phyloP scores from a whole-genome alignment of 116 monocot genomes.

The Trichopus zeylanicus region DNA sequence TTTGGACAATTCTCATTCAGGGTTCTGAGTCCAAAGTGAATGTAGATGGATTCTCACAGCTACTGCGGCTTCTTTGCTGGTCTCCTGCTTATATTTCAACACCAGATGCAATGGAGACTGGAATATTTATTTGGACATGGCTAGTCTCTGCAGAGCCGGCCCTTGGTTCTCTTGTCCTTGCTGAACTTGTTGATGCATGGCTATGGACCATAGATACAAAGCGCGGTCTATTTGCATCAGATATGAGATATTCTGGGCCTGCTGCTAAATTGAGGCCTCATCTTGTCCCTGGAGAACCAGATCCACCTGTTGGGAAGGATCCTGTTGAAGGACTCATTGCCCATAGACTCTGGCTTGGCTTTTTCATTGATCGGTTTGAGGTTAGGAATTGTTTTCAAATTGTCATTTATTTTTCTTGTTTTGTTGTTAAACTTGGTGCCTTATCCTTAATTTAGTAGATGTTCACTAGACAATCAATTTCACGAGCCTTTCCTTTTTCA shows the following conservation, averaged over 20 bases:
- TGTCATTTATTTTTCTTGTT: not conserved
- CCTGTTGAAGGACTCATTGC: constrained; percentile 84
- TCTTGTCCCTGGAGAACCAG: constrained; percentile 88
- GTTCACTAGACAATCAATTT: not conserved
- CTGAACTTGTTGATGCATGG: constrained; percentile 99
- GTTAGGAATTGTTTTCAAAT: constrained; percentile 25
- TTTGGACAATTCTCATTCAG: constrained; percentile 21
- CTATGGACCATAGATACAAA: constrained; percentile 99
- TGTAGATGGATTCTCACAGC: constrained; percentile 78
- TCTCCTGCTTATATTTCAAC: constrained; percentile 97
- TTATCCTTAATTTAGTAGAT: not conserved
- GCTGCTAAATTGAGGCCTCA: constrained; percentile 93
- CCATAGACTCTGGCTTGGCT: constrained; percentile 96
- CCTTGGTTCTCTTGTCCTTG: constrained; percentile 82
- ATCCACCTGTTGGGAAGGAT: constrained; percentile 62
- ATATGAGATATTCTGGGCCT: constrained; percentile 79
- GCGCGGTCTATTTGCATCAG: constrained; percentile 91
- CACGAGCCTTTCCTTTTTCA: not conserved
- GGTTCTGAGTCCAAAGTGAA: constrained; percentile 48
- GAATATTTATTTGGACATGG: constrained; percentile 99
- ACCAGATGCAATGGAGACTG: constrained; percentile 97
- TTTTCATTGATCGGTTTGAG: constrained; percentile 99
- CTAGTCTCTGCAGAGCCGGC: constrained; percentile 89
- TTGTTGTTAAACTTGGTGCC: not conserved
- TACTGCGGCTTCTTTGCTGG: constrained; percentile 93